Percentiles rank a stretch among this genome's conserved stretches.
Conservation (phyloP, 768 basidiomycete genomes). For the Antrodiella citrinella region DNA sequence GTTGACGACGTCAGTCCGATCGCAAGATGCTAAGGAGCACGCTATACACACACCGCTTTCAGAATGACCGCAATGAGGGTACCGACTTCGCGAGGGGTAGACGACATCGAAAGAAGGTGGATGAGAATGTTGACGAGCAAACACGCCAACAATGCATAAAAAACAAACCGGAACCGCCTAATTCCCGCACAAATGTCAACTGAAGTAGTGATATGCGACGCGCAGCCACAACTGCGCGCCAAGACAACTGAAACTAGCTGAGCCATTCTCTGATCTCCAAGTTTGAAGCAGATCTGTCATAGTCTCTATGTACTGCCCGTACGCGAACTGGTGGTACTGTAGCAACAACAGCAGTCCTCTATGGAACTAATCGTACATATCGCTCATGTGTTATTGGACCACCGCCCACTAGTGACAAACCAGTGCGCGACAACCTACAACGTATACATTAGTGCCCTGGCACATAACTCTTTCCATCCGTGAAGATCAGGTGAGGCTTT, state of each 20-base stretch:
- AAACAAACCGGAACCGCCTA: neutral
- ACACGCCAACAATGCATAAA: neutral
- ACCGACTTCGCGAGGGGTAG: conserved; percentile 69
- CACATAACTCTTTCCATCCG: conserved; percentile 44
- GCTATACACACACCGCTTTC: conserved; percentile 67
- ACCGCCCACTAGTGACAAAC: no score
- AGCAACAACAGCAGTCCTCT: no score
- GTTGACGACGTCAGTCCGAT: neutral
- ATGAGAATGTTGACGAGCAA: neutral
- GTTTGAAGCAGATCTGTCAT: no score
- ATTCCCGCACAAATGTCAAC: neutral
- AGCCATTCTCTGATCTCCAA: no score
- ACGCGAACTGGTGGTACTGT: no score
- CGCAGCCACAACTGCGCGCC: conserved; percentile 4
- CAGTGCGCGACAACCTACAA: no score
- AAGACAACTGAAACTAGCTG: neutral
- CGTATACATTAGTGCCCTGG: conserved; percentile 32
- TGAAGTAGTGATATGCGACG: neutral
- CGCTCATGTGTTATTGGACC: no score
- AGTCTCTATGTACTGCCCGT: no score
- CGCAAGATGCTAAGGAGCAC: conserved; percentile 3
- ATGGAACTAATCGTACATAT: no score
- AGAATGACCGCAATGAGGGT: conserved; percentile 91
- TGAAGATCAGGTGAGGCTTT: conserved; percentile 63
- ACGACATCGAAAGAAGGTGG: conserved; percentile 35